Conservation (phyloP, 441 rosid species). For the Mallotus repandus region DNA sequence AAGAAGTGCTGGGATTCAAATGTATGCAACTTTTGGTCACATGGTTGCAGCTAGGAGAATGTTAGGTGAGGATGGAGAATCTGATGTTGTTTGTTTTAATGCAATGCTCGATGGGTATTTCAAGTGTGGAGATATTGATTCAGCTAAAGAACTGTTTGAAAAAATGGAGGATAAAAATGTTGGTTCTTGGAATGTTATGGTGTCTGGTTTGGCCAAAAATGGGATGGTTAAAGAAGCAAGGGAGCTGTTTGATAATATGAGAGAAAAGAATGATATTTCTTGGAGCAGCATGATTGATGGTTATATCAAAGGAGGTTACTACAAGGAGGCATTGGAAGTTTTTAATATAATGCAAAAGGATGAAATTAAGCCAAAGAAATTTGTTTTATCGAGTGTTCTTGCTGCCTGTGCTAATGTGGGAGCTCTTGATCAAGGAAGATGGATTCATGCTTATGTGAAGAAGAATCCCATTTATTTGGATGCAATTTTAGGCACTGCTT, state of each 20-base stretch:
- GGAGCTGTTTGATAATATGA: constrained; percentile 44
- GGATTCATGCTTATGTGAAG: constrained; percentile 55
- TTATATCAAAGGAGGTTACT: constrained; percentile 47
- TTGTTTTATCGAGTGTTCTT: constrained; percentile 50
- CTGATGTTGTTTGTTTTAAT: constrained; percentile 58
- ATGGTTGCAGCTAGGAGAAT: constrained; percentile 18
- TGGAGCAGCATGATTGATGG: constrained; percentile 61
- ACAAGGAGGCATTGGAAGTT: constrained; percentile 49
- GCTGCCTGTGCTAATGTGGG: constrained; percentile 60
- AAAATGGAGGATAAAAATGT: constrained; percentile 58
- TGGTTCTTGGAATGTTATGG: constrained; percentile 75
- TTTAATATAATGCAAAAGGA: constrained; percentile 51
- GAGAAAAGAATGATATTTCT: constrained; percentile 45
- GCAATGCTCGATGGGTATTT: constrained; percentile 62
- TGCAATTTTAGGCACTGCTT: constrained; percentile 54
- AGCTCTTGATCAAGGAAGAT: constrained; percentile 57
- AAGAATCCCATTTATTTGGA: constrained; percentile 45
- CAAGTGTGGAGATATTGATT: constrained; percentile 42
- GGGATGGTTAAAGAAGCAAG: constrained; percentile 52
- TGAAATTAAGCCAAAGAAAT: constrained; percentile 41
- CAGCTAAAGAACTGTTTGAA: constrained; percentile 55
- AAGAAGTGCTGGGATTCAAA: constrained; percentile 39
- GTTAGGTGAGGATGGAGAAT: constrained; percentile 24
- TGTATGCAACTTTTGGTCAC: constrained; percentile 20
- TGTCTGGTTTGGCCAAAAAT: constrained; percentile 56